Percentiles rank a stretch among this genome's conserved stretches.
Conservation (phyloP, 2,329 filamentous ascomycete species). For the Endoconidiophora polonica region DNA sequence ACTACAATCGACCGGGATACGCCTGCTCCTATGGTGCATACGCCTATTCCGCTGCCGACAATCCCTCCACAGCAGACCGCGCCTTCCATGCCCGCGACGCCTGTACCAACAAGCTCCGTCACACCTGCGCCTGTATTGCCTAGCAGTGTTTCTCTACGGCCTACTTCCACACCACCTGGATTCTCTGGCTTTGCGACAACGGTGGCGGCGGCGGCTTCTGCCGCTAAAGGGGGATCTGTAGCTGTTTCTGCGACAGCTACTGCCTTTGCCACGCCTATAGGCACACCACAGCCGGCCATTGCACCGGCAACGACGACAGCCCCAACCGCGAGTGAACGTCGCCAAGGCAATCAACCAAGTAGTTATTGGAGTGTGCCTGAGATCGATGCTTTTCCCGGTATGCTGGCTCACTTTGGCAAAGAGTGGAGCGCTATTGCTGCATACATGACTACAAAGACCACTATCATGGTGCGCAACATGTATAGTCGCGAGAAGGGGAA, state of each 20-base stretch:
- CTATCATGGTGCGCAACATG: slow-evolving; percentile 70
- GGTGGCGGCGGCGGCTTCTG: neutral
- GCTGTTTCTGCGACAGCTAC: slow-evolving; percentile 14
- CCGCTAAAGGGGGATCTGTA: neutral
- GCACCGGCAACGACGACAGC: slow-evolving; percentile 40
- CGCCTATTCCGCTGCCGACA: slow-evolving; percentile 8
- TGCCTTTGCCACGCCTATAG: slow-evolving; percentile 22
- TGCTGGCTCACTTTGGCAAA: slow-evolving; percentile 59
- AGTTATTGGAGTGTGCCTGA: slow-evolving; percentile 84
- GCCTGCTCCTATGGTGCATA: slow-evolving; percentile 3
- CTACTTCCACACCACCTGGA: slow-evolving; percentile 7
- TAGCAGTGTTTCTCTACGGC: neutral
- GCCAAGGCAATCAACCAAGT: slow-evolving; percentile 42
- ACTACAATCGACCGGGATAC: neutral
- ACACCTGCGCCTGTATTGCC: neutral
- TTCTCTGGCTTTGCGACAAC: neutral
- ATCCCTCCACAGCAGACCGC: slow-evolving; percentile 21
- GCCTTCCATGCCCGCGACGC: slow-evolving; percentile 18
- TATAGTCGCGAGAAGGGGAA: slow-evolving; percentile 46
- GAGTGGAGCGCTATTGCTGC: slow-evolving; percentile 61
- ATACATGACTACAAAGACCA: slow-evolving; percentile 70
- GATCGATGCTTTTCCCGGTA: slow-evolving; percentile 55
- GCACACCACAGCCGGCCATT: slow-evolving; percentile 20
- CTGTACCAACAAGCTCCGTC: slow-evolving; percentile 10
- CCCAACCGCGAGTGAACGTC: slow-evolving; percentile 27